phyloP scores from a whole-genome alignment of 2,329 filamentous ascomycete genomes.

The Blumeriella jaapii region DNA sequence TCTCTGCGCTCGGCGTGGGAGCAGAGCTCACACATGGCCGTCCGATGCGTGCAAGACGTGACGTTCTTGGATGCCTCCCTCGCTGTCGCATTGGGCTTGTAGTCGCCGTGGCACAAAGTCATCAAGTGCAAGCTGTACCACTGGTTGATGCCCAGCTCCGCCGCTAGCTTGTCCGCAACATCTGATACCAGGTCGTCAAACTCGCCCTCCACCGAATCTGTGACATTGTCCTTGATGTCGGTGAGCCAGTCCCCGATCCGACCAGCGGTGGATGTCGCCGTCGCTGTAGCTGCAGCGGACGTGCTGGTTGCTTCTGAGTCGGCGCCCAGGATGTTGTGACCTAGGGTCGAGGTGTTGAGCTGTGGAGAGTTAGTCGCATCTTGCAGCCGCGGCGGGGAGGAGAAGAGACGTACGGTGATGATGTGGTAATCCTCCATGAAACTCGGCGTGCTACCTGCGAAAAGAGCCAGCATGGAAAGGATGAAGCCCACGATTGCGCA shows the following conservation, averaged over 20 bases:
- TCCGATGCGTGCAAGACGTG: constrained; percentile 41
- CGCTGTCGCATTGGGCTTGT: constrained; percentile 26
- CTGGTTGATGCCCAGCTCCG: constrained; percentile 41
- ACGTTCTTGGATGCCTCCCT: constrained; percentile 37
- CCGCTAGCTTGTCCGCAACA: constrained; percentile 30
- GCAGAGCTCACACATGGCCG: constrained; percentile 34
- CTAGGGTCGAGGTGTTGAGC: constrained; percentile 46
- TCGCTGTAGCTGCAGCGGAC: constrained; percentile 14
- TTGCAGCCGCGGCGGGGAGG: background rate
- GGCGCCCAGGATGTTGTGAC: constrained; percentile 26
- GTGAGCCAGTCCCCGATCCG: constrained; percentile 26
- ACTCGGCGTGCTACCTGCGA: constrained; percentile 43
- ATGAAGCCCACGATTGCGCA: constrained; percentile 43
- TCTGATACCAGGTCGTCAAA: constrained; percentile 30
- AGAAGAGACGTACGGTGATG: constrained; percentile 35
- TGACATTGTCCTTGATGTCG: constrained; percentile 30
- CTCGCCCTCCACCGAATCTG: constrained; percentile 27
- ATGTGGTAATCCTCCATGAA: constrained; percentile 47
- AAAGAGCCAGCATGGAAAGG: constrained; percentile 47
- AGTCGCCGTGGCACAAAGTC: constrained; percentile 43
- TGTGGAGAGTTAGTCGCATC: constrained; percentile 17
- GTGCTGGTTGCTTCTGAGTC: constrained; percentile 23
- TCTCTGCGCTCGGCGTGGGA: background rate
- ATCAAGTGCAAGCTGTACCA: constrained; percentile 51
- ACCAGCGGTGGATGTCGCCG: constrained; percentile 19